Evolutionary conservation across 116 monocot genomes (phyloP), one percentile per base, ranked within the genome.

Genomic region (Zostera marina): DNA sequence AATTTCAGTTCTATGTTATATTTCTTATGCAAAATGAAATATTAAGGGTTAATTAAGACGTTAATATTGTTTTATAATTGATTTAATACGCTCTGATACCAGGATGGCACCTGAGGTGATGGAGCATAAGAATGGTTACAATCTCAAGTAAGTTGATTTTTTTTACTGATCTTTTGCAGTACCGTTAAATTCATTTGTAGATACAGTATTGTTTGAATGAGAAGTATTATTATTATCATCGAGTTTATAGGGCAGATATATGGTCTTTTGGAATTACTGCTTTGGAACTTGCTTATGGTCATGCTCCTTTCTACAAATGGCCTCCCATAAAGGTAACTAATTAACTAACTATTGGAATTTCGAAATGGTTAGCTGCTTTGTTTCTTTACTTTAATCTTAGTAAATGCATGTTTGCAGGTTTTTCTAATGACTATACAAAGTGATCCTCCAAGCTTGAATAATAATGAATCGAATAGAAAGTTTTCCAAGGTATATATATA

Each of bases 81-180:
- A n/a, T n/a, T n/a, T n/a, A n/a, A n/a, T n/a, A n/a, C n/a, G n/a
- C n/a, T n/a, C n/a, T n/a, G n/a, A n/a, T 32, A 16, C 23, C 26
- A 94, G 94, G 94, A 96, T 96, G 96, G 96, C 96, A 41, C 96
- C 96, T 32, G 96, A 96, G 66, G 90, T 96, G 41, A 81, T 96
- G 82, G 83, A 96, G 63, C 76, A 80, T 53, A 59, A 65, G 22
- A 43, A 79, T 59, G 96, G 90, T 49, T 96, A 96, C 74, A 78
- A 88, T 72, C 82, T 74, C 78, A 96, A 89, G 90, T 88, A 60
- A 11, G 76, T 63, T 52, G 67, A 32, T 7, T 48, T 12, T 63
- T 14, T 16, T 47, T n/a, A n/a, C n/a, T n/a, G n/a, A n/a, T n/a
- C n/a, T n/a, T n/a, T n/a, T n/a, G n/a, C n/a, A n/a, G n/a, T n/a